Base-by-base conservation (phyloP, 257 asterid species). In the Nicotiana knightiana region DNA sequence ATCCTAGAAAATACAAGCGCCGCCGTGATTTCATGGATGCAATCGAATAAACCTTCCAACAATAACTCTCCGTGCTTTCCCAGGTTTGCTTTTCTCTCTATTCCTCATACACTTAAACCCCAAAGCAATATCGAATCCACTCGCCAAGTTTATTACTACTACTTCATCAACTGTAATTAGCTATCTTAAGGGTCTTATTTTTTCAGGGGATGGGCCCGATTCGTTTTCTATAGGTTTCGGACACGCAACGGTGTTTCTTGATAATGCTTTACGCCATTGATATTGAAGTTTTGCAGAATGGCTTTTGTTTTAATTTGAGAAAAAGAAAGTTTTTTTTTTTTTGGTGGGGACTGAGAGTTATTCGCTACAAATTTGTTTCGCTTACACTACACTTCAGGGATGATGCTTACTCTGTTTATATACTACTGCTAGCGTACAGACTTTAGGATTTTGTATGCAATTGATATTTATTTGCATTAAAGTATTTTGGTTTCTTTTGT, bases 51-150 rank as follows among this genome's bases (percentile, higher is more conserved):
- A 4, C 97, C 94, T 76, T 89, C 97, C 91, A 90, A 81, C 85
- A 90, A 88, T 86, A 86, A 87, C 81, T 93, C 97, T 84, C 97
- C 94, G 89, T 89, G 90, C 89, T 93, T 96, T 88, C 98, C 99
- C 99, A 94, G 98, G 84, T 90, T 94, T 85, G 84, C 97, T 85
- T 81, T 18, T 82, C 85, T 77, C 85, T 82, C 77, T 84, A 78
- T 79, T 83, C 94, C 67, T 88, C 93, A 81, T 89, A 88, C 82
- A 89, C 71, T 65, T n/a, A 67, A 48, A 1, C 62, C 9, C n/a
- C 17, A 39, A 43, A 43, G 2, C 48, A 39, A 39, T 39, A 6
- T 39, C 48, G 48, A 7, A 39, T 39, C 2, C 48, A 43, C 48
- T 43, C 48, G 48, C 48, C 11, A 7, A 43, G 48, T 2, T 43